phyloP scores from a whole-genome alignment of 2,329 filamentous ascomycete genomes.

The Clarireedia homoeocarpa region DNA sequence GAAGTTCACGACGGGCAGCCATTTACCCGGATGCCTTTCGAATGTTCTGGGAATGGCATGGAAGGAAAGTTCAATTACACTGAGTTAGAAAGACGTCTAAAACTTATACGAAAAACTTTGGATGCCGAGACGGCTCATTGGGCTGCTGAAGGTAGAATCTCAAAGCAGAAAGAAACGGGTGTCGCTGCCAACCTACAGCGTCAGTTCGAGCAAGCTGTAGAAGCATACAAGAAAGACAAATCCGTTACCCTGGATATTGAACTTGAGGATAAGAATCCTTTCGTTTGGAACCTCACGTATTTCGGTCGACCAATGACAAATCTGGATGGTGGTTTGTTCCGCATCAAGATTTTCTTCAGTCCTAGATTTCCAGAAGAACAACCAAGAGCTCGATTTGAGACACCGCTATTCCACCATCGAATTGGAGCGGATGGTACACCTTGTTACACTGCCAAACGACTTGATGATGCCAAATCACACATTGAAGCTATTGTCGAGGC shows the following conservation, averaged over 20 bases:
- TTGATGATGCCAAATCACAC: conserved; percentile 74
- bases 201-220: conserved; percentile 75
- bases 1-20: conserved; percentile 54
- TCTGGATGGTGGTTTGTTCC: conserved; percentile 84
- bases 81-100: conserved; percentile 61
- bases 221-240: conserved; percentile 64
- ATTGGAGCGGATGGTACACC: conserved; percentile 73
- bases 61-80: conserved; percentile 77
- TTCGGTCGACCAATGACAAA: conserved; percentile 91
- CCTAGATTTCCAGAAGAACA: conserved; percentile 82
- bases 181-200: conserved; percentile 76
- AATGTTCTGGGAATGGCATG: conserved; percentile 71
- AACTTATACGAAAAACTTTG: conserved; percentile 59
- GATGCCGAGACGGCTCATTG: conserved; percentile 65
- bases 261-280: conserved; percentile 75
- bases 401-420: conserved; percentile 78
- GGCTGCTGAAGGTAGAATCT: conserved; percentile 58
- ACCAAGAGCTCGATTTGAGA: conserved; percentile 74
- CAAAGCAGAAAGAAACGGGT: conserved; percentile 58
- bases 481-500: conserved; percentile 74
- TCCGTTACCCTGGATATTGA: conserved; percentile 66
- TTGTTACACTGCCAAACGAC: conserved; percentile 67
- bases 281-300: conserved; percentile 81
- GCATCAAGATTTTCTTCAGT: conserved; percentile 71
- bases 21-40: conserved; percentile 86